Conservation (phyloP, 306 rosid species). For the Prunus armeniaca region DNA sequence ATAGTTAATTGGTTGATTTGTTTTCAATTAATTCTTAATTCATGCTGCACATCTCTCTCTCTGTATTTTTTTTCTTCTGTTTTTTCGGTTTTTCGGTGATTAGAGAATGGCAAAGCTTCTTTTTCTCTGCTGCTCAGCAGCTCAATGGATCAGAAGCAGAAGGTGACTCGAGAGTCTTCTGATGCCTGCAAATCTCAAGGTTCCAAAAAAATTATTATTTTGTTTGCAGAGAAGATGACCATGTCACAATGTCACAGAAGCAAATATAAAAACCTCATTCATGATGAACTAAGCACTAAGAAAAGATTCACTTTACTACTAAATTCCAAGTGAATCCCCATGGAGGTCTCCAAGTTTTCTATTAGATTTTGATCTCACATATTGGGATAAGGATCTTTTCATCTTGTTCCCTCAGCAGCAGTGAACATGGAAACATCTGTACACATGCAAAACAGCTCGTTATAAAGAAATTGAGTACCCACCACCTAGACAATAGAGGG, state of each 20-base stretch:
- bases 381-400: neutral
- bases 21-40: neutral
- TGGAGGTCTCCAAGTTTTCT: neutral
- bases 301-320: no score
- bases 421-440: neutral
- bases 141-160: neutral
- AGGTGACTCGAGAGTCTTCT: no score
- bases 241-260: no score
- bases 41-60: neutral
- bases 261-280: neutral
- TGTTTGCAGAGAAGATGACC: no score
- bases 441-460: neutral
- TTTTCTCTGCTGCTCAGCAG: neutral
- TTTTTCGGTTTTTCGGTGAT: neutral
- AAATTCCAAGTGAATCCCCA: neutral
- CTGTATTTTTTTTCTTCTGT: neutral
- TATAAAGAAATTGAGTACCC: neutral
- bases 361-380: neutral
- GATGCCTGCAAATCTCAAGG: no score
- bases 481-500: no score
- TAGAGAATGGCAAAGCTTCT: neutral
- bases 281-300: neutral
- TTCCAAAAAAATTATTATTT: no score
- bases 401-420: neutral
- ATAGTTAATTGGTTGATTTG: neutral